Evolutionary conservation across 352 stramenopile genomes (phyloP).

Genomic region (Pythium brassicae): DNA sequence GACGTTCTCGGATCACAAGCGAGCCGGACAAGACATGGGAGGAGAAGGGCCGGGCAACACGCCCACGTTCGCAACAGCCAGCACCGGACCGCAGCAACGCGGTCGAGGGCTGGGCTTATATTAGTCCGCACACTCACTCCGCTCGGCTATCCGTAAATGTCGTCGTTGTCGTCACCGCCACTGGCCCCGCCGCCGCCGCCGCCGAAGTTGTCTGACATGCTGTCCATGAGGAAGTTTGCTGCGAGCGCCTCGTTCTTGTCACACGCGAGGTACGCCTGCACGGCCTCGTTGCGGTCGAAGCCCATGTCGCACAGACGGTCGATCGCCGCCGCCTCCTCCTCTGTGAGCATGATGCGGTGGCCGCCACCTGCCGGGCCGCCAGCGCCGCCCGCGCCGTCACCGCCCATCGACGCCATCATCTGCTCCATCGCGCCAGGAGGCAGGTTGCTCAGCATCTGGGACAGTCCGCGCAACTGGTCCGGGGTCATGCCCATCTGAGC

Average conservation of each 20-base stretch:
- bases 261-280: slow-evolving; percentile 98
- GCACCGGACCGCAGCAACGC: neutral
- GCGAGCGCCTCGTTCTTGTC: slow-evolving; percentile 99
- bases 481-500: slow-evolving; percentile 83
- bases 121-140: slow-evolving; percentile 10
- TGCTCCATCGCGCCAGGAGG: slow-evolving; percentile 80
- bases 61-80: neutral
- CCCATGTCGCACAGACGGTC: slow-evolving; percentile 82
- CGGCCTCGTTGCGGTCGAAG: slow-evolving; percentile 89
- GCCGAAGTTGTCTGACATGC: slow-evolving; percentile 60
- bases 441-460: slow-evolving; percentile 84
- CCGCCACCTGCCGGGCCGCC: slow-evolving; percentile 25
- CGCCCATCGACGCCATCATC: slow-evolving; percentile 83
- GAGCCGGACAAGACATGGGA: too few relatives aligned
- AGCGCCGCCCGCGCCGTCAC: slow-evolving; percentile 34
- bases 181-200: slow-evolving; percentile 33
- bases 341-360: slow-evolving; percentile 71
- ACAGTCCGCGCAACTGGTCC: slow-evolving; percentile 80
- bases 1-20: too few relatives aligned
- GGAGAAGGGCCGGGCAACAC: neutral
- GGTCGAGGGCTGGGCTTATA: neutral
- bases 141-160: slow-evolving; percentile 76
- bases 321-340: slow-evolving; percentile 76
- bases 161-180: slow-evolving; percentile 70
- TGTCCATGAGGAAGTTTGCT: slow-evolving; percentile 98